These are phyloP conservation scores for Pseudogymnoascus sp. DNA, from an alignment of 2,329 filamentous ascomycete species.

Conservation along the genomic window DNA sequence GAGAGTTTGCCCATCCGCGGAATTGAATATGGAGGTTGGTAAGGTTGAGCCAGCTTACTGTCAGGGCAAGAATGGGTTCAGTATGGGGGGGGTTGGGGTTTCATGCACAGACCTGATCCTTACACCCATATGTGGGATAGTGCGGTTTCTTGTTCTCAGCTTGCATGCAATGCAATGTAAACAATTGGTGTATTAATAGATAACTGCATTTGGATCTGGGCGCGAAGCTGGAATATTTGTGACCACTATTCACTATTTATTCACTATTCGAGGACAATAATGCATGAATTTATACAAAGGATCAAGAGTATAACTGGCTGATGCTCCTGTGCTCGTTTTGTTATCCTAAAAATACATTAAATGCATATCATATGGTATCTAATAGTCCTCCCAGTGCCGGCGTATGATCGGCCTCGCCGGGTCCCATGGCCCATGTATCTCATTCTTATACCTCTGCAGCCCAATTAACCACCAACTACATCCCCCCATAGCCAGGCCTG, in stretches of 20 bases:
- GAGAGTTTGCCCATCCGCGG: neutral
- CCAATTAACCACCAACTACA: constrained; percentile 98
- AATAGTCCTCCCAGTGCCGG: constrained; percentile 36
- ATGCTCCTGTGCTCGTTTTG: neutral
- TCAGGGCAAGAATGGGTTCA: constrained; percentile 8
- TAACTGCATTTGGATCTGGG: neutral
- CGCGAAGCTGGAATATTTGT: neutral
- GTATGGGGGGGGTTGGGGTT: constrained; percentile 8
- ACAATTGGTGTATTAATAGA: constrained; percentile 4
- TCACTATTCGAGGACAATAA: neutral
- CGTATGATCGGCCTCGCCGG: constrained; percentile 83
- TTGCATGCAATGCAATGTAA: constrained; percentile 2
- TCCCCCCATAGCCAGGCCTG: constrained; percentile 75
- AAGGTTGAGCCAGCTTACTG: constrained; percentile 2
- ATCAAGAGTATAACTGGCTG: neutral
- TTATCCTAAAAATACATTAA: constrained; percentile 7
- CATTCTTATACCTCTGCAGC: constrained; percentile 97
- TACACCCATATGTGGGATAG: constrained; percentile 8
- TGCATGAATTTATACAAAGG: neutral
- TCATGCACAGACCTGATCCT: constrained; percentile 9
- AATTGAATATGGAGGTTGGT: constrained; percentile 7
- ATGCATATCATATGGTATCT: constrained; percentile 8
- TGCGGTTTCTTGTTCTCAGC: neutral
- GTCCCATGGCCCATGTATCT: constrained; percentile 97
- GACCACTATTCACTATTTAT: neutral